Base-by-base conservation (phyloP, 192 early-diverging fungal genomes). In the Gryganskiella cystojenkinii region DNA sequence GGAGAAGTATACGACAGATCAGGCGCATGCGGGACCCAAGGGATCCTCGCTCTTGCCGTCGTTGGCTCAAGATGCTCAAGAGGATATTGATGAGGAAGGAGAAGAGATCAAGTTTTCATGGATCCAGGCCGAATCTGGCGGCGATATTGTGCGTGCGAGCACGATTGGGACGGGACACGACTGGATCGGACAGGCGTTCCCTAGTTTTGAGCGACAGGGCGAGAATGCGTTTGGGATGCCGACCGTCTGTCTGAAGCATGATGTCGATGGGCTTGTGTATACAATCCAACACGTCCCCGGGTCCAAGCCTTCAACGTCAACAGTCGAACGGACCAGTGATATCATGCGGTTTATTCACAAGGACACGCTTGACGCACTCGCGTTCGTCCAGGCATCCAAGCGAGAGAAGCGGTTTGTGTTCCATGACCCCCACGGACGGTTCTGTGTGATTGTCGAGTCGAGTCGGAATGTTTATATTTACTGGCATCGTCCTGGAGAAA, bases 321-420 rank as follows among this genome's bases (percentile, higher is more conserved):
- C 82, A 9, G 55, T 71, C 27, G 73, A 65, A 51, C 65, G 49
- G 28, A 28, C 51, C 11, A 35, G 49, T n/a, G 65, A 60, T 0
- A 64, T 82, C 35, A 35, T 73, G 63, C 59, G 56, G 9, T 70
- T 80, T 59, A 56, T 66, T 2, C 92, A 94, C 69, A 56, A 56
- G 27, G 80, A 86, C 27, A 86, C 91, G 4, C 90, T 92, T 73
- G 70, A 89, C 14, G 92, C 92, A 4, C 71, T 94, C 47, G 87
- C 88, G 6, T 94, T 90, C 65, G 88, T 94, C 14, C 90, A 92
- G 64, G 91, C 90, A 25, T 88, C 90, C 64, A 94, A 94, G 73
- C 82, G 90, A 47, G 92, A 94, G 68, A 85, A 82, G 52, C 78
- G 89, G 22, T 87, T 89, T 63, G 80, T 88, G 43, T 82, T 82